Evolutionary conservation across 768 basidiomycete genomes (phyloP).

Genomic region (Goffeauzyma gilvescens): DNA sequence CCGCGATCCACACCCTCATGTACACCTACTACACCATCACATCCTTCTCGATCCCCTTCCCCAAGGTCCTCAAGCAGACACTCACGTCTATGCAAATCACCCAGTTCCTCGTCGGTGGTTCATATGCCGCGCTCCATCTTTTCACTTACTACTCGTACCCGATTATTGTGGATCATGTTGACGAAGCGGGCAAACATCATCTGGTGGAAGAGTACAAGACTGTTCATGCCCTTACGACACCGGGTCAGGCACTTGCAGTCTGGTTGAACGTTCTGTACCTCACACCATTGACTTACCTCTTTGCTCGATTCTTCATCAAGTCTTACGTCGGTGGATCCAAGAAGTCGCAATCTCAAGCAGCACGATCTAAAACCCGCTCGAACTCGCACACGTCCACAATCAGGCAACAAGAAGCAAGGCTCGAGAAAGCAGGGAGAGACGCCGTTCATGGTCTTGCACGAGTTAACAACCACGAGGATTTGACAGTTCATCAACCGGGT

Average conservation of each 20-base stretch:
- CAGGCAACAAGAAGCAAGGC: no score
- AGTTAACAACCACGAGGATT: no score
- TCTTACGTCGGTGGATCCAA: constrained; percentile 17
- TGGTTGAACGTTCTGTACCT: constrained; percentile 19
- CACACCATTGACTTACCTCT: constrained; percentile 17
- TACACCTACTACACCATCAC: constrained; percentile 22
- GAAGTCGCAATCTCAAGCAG: no score
- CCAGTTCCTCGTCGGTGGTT: constrained; percentile 16
- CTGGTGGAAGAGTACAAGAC: constrained; percentile 1
- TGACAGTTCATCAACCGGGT: no score
- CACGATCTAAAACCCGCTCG: no score
- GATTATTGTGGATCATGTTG: background rate
- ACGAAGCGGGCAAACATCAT: background rate
- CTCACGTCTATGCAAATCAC: constrained; percentile 18
- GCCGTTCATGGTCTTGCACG: no score
- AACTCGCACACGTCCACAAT: no score
- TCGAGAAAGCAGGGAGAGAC: no score
- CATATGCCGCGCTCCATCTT: constrained; percentile 6
- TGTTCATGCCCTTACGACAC: constrained; percentile 12
- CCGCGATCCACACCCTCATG: constrained; percentile 15
- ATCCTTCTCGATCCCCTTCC: constrained; percentile 17
- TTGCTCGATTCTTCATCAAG: constrained; percentile 20
- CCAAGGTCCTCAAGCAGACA: constrained; percentile 17
- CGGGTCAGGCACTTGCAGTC: constrained; percentile 13
- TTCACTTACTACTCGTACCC: constrained; percentile 11